A percentile compares a stretch with the other conserved stretches of the same genome.
phyloP scores from a whole-genome alignment of 73 alveolate genomes.

The Paramecium octaurelia region DNA sequence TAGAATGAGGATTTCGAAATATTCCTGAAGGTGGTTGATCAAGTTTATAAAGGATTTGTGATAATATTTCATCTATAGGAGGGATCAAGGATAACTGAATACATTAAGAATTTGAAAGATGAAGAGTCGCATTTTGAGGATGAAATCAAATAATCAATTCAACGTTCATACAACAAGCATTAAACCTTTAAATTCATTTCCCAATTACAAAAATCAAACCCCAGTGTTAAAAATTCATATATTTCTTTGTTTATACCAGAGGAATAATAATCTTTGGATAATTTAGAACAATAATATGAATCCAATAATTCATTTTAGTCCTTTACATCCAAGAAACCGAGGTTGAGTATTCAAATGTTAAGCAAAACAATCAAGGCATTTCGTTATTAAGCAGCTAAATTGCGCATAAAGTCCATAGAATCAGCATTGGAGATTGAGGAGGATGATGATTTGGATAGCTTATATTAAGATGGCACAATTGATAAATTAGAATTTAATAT shows the following conservation, averaged over 20 bases:
- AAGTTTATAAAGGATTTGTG: neutral
- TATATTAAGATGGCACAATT: neutral
- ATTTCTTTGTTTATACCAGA: conserved; percentile 40
- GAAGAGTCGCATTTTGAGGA: neutral
- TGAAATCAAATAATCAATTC: neutral
- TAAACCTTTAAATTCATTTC: neutral
- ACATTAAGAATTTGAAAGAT: neutral
- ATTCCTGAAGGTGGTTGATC: conserved; percentile 23
- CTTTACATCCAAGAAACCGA: neutral
- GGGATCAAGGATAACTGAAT: neutral
- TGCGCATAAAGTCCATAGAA: neutral
- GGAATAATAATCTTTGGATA: neutral
- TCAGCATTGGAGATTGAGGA: conserved; percentile 15
- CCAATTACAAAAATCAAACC: neutral
- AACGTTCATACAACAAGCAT: conserved; percentile 15
- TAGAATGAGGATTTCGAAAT: conserved; percentile 27
- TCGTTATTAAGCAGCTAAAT: neutral
- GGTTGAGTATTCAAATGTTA: neutral
- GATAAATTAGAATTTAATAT: conserved; percentile 5
- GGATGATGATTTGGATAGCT: neutral
- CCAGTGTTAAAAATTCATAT: neutral
- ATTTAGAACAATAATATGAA: neutral
- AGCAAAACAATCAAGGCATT: neutral
- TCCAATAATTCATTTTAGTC: neutral
- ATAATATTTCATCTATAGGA: conserved; percentile 34